Conservation (phyloP, 352 stramenopile species). For the Phytophthora megakarya region DNA sequence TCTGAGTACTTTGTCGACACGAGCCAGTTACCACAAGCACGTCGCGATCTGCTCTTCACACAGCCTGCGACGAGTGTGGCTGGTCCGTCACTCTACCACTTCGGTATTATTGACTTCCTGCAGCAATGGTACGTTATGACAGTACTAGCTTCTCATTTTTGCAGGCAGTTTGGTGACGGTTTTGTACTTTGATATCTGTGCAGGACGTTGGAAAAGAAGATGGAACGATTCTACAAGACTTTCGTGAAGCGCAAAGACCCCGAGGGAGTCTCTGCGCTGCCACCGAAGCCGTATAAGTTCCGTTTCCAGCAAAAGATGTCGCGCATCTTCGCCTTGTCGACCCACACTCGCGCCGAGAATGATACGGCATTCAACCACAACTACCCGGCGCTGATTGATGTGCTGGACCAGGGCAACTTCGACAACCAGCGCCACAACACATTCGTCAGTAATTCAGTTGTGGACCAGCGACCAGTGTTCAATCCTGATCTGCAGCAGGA, state of each 20-base stretch:
- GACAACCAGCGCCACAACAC: slow-evolving; percentile 53
- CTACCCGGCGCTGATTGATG: slow-evolving; percentile 78
- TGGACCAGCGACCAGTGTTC: slow-evolving; percentile 53
- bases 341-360: slow-evolving; percentile 63
- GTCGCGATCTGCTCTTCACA: slow-evolving; percentile 75
- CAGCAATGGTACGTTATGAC: slow-evolving; percentile 79
- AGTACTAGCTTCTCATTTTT: neutral
- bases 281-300: slow-evolving; percentile 91
- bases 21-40: slow-evolving; percentile 56
- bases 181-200: slow-evolving; percentile 5
- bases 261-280: slow-evolving; percentile 86
- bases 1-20: slow-evolving; percentile 90
- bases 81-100: slow-evolving; percentile 89
- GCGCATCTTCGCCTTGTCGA: slow-evolving; percentile 83
- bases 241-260: slow-evolving; percentile 88
- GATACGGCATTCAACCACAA: slow-evolving; percentile 74
- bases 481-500: slow-evolving; percentile 54
- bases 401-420: slow-evolving; percentile 81
- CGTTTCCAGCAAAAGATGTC: slow-evolving; percentile 92
- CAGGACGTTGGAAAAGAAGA: slow-evolving; percentile 91
- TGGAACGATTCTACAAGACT: slow-evolving; percentile 92
- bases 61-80: slow-evolving; percentile 87
- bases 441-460: slow-evolving; percentile 51
- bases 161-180: slow-evolving; percentile 11
- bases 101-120: slow-evolving; percentile 93